Conservation (phyloP, 1,284 basidiomycete genomes). For the Malassezia equina region DNA sequence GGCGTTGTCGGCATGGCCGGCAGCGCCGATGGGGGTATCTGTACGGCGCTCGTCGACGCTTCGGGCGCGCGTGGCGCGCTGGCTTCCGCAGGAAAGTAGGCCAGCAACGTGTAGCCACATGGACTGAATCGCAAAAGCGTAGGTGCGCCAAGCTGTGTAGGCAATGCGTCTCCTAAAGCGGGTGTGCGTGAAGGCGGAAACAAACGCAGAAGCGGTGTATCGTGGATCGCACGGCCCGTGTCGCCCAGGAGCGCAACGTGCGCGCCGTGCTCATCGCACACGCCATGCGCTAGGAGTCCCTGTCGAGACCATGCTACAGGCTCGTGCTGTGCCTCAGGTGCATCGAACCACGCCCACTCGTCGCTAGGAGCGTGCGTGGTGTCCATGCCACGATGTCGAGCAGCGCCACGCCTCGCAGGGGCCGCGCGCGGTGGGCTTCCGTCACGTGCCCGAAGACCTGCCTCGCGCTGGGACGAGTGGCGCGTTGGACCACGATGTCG, state of each 20-base stretch:
- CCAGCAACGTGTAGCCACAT: conserved; percentile 11
- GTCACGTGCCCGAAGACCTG: background rate
- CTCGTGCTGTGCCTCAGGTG: background rate
- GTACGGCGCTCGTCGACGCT: background rate
- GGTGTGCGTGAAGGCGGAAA: background rate
- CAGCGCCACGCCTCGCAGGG: background rate
- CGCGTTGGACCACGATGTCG: conserved; percentile 8
- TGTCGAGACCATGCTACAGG: conserved; percentile 13
- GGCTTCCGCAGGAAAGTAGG: conserved; percentile 7
- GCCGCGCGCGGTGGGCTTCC: background rate
- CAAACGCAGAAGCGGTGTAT: background rate
- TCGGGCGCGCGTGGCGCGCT: background rate
- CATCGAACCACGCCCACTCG: background rate
- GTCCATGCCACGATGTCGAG: background rate
- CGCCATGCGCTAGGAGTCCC: conserved; percentile 2
- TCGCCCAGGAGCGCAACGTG: conserved; percentile 1
- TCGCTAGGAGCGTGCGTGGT: background rate
- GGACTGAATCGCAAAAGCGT: conserved; percentile 10
- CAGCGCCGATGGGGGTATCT: background rate
- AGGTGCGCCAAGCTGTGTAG: background rate
- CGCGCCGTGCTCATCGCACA: background rate
- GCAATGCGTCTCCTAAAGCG: background rate
- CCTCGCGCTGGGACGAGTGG: background rate
- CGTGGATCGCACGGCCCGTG: background rate
- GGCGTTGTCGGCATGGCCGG: background rate